These are phyloP conservation scores for Cornus kousa DNA, from an alignment of 148 eudicot species.

Conservation along the genomic window DNA sequence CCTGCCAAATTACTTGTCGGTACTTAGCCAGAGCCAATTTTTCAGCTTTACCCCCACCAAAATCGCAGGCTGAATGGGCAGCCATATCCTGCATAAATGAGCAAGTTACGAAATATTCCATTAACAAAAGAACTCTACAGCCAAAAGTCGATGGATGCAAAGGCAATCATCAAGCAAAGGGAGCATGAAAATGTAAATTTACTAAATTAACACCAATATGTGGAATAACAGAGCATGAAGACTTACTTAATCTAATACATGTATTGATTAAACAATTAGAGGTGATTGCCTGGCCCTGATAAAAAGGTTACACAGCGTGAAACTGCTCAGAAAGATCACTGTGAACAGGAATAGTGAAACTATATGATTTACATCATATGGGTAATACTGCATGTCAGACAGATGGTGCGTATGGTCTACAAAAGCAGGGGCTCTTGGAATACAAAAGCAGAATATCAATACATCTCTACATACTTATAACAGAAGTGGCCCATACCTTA, in stretches of 20 bases:
- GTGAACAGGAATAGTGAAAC: neutral
- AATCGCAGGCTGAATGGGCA: slow-evolving; percentile 98
- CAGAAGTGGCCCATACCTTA: slow-evolving; percentile 48
- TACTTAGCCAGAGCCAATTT: slow-evolving; percentile 85
- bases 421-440: too few species aligned
- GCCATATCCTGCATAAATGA: slow-evolving; percentile 84
- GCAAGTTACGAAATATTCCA: neutral
- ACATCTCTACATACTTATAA: too few species aligned
- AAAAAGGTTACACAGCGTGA: too few species aligned
- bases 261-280: neutral
- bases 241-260: neutral
- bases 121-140: neutral
- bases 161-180: neutral
- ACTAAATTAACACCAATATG: neutral
- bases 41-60: slow-evolving; percentile 97
- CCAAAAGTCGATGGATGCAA: neutral
- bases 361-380: too few species aligned
- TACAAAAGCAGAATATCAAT: too few species aligned
- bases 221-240: neutral
- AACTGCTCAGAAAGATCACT: neutral
- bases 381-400: too few species aligned
- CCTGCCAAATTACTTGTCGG: slow-evolving; percentile 90
- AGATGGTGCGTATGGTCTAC: too few species aligned
- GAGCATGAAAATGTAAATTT: neutral
- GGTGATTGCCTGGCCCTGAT: neutral